These are phyloP conservation scores for Rehmannia glutinosa DNA, from an alignment of 257 asterid species.

Conservation along the genomic window DNA sequence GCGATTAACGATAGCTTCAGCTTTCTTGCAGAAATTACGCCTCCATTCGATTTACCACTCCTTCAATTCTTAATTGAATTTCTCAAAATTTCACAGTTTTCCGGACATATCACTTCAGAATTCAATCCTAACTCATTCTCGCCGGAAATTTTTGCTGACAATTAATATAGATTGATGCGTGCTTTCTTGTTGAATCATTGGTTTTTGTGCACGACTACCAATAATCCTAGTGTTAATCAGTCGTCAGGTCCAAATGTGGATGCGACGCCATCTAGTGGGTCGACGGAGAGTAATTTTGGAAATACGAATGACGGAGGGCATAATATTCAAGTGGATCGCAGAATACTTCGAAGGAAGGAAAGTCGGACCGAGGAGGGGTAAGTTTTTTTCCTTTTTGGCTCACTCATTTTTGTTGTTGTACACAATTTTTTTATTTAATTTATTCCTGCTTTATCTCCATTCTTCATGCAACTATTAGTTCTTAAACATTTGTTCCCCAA, in stretches of 20 bases:
- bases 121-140: constrained; percentile 11
- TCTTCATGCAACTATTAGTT: not conserved
- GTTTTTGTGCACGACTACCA: constrained; percentile 32
- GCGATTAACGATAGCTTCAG: constrained; percentile 29
- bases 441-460: not conserved
- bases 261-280: constrained; percentile 28
- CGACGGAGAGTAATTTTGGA: constrained; percentile 42
- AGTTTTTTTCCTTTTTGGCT: not conserved
- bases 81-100: constrained; percentile 13
- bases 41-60: constrained; percentile 19
- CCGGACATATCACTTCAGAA: constrained; percentile 15
- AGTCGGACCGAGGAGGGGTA: constrained; percentile 75
- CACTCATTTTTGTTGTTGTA: not conserved
- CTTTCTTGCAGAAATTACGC: constrained; percentile 25
- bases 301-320: constrained; percentile 33
- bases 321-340: constrained; percentile 48
- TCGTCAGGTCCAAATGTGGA: constrained; percentile 25
- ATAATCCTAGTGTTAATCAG: constrained; percentile 28
- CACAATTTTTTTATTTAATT: not conserved
- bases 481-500: no score
- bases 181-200: constrained; percentile 23
- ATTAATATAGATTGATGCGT: constrained; percentile 14
- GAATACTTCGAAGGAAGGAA: constrained; percentile 49
- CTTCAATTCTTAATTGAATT: constrained; percentile 12
- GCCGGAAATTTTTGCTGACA: constrained; percentile 6